A percentile compares a stretch with the other conserved stretches of the same genome.
Evolutionary conservation across 176 grass and related monocot genomes (phyloP).

Genomic region (Zizania latifolia): DNA sequence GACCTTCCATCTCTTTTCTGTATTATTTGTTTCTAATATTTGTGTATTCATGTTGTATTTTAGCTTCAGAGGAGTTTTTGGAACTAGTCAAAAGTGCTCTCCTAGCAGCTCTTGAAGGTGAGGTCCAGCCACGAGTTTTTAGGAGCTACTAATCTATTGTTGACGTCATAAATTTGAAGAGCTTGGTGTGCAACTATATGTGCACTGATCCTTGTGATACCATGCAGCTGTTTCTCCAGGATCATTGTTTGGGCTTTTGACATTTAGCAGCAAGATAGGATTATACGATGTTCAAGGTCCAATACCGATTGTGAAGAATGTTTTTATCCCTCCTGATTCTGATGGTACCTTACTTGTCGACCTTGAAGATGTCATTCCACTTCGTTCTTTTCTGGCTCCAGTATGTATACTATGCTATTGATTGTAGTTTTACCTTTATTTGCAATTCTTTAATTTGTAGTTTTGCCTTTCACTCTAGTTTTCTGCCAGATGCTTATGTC

Average conservation of each 20-base stretch:
- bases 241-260: constrained; percentile 87
- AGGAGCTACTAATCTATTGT: constrained; percentile 12
- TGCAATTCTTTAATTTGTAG: neutral
- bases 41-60: constrained; percentile 25
- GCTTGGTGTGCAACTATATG: neutral
- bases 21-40: constrained; percentile 22
- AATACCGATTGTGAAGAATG: constrained; percentile 80
- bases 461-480: neutral
- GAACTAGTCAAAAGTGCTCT: constrained; percentile 94
- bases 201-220: constrained; percentile 28
- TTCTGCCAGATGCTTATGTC: constrained; percentile 26
- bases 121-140: constrained; percentile 10
- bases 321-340: constrained; percentile 66
- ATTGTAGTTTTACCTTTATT: constrained; percentile 8
- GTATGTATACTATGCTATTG: constrained; percentile 41
- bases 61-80: constrained; percentile 97
- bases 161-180: neutral
- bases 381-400: constrained; percentile 84
- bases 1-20: constrained; percentile 4
- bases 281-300: constrained; percentile 98
- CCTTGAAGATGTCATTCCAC: constrained; percentile 87
- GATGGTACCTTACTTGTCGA: constrained; percentile 45
- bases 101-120: constrained; percentile 96
- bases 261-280: constrained; percentile 90
- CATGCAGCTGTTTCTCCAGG: constrained; percentile 82